Evolutionary conservation across 2,329 filamentous ascomycete genomes (phyloP).

Genomic region (Cytospora piceae): DNA sequence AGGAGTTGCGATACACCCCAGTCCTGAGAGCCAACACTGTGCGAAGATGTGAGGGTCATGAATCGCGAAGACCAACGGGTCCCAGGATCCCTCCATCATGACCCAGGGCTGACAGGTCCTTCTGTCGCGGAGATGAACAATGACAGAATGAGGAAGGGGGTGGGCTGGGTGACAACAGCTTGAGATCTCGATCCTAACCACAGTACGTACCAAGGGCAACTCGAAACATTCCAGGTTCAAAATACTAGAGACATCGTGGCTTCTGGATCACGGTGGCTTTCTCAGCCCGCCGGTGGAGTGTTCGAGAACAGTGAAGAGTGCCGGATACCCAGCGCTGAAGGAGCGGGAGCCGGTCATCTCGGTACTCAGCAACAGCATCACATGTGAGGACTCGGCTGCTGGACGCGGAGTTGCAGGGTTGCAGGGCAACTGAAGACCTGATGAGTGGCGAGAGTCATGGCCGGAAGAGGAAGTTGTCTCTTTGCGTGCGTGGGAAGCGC

Average conservation of each 20-base stretch:
- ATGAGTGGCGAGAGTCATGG: background rate
- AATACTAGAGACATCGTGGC: background rate
- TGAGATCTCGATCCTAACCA: background rate
- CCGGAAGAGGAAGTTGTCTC: background rate
- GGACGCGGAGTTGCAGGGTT: background rate
- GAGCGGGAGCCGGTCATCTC: background rate
- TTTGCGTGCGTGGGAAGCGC: background rate
- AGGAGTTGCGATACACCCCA: background rate
- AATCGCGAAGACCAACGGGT: background rate
- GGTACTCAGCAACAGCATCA: background rate
- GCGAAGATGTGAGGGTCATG: background rate
- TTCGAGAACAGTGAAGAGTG: background rate
- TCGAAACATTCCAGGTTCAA: background rate
- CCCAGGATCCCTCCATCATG: background rate
- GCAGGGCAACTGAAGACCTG: background rate
- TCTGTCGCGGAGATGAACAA: background rate
- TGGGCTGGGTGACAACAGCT: background rate
- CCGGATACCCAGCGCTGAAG: background rate
- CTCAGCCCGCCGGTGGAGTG: background rate
- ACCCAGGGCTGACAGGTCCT: background rate
- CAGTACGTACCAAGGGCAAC: background rate
- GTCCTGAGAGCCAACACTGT: background rate
- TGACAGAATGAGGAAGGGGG: background rate
- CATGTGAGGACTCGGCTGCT: background rate
- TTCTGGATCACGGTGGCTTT: background rate